Conservation (phyloP, 2,329 filamentous ascomycete species). For the Cytospora chrysosperma region DNA sequence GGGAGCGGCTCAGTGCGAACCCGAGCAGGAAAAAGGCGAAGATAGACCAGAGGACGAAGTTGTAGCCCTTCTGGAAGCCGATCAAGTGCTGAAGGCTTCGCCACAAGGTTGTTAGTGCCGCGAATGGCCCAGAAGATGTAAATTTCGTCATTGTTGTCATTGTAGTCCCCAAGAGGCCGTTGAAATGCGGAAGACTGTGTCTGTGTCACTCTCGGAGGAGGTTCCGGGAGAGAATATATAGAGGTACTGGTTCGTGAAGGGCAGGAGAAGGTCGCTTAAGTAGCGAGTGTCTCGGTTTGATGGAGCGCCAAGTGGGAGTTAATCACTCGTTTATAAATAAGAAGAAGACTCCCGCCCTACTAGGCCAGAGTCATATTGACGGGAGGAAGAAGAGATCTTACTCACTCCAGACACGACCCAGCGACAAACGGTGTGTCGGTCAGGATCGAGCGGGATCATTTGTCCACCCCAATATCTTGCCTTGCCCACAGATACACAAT, state of each 20-base stretch:
- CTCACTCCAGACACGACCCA: background rate
- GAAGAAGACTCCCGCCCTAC: constrained; percentile 5
- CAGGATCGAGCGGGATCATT: constrained; percentile 3
- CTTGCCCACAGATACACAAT: background rate
- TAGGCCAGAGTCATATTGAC: constrained; percentile 22
- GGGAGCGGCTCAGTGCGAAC: constrained; percentile 49
- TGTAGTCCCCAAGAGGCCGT: background rate
- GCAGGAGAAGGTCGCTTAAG: constrained; percentile 22
- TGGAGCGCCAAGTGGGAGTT: constrained; percentile 21
- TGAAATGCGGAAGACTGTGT: background rate
- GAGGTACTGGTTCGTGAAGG: background rate
- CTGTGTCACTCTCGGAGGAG: constrained; percentile 12
- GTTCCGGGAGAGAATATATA: constrained; percentile 4
- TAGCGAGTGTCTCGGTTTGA: constrained; percentile 26
- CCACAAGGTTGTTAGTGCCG: background rate
- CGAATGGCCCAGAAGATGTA: background rate
- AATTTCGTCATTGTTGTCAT: background rate
- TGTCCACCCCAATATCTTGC: background rate
- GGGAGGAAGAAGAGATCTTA: constrained; percentile 8
- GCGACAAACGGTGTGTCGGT: constrained; percentile 5
- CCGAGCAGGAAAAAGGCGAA: constrained; percentile 45
- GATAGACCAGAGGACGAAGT: constrained; percentile 54
- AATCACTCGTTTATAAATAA: constrained; percentile 21
- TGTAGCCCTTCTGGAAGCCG: constrained; percentile 58
- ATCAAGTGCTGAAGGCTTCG: constrained; percentile 44